Evolutionary conservation across 2,329 filamentous ascomycete species (phyloP).

Genomic region (Periconia digitata): DNA sequence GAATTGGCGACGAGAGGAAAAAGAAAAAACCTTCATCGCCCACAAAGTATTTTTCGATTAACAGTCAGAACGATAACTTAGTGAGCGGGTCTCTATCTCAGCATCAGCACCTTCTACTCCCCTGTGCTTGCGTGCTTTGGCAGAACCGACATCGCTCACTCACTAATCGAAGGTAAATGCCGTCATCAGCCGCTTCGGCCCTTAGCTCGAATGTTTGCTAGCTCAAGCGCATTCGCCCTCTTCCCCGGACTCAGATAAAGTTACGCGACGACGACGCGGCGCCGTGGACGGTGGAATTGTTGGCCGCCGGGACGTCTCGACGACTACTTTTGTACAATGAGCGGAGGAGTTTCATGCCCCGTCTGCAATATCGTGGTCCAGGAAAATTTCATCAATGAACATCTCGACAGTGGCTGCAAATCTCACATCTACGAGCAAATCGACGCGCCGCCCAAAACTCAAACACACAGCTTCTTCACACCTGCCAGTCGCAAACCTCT

Average conservation of each 20-base stretch:
- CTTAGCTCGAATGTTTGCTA: conserved; percentile 16
- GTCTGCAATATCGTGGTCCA: conserved; percentile 77
- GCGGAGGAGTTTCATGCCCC: conserved; percentile 67
- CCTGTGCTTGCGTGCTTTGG: conserved; percentile 28
- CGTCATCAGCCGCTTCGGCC: conserved; percentile 30
- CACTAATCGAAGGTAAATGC: conserved; percentile 16
- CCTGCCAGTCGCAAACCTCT: conserved; percentile 49
- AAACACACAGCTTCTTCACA: conserved; percentile 57
- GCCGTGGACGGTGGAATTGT: conserved; percentile 6
- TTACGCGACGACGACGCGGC: conserved; percentile 30
- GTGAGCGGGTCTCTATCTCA: no score
- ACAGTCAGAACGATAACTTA: not conserved
- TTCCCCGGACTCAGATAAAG: conserved; percentile 17
- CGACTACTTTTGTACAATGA: conserved; percentile 36
- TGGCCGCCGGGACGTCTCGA: not conserved
- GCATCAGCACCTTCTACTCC: not conserved
- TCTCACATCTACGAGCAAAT: conserved; percentile 63
- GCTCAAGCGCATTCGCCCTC: conserved; percentile 13
- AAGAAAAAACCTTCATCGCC: not conserved
- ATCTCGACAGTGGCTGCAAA: conserved; percentile 83
- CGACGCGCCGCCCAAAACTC: conserved; percentile 41
- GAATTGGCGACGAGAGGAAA: not conserved
- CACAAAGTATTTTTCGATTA: not conserved
- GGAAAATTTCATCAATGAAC: conserved; percentile 77
- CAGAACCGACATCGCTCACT: conserved; percentile 1